Evolutionary conservation across 2,329 filamentous ascomycete genomes (phyloP).

Genomic region (Emergomyces pasteurianus): DNA sequence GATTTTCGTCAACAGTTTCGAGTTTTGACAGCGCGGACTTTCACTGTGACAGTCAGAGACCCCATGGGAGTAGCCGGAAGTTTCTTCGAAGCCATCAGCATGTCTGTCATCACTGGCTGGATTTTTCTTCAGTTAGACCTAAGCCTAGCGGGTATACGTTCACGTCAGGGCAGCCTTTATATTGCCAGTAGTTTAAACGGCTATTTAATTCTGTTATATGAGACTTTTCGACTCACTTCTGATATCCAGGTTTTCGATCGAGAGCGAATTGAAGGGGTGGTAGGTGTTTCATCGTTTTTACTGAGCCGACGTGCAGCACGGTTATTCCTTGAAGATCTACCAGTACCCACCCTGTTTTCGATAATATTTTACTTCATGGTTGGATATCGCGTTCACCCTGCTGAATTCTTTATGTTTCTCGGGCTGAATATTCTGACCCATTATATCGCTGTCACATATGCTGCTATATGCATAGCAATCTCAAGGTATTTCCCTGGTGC

Average conservation of each 20-base stretch:
- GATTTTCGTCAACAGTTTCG: conserved; percentile 50
- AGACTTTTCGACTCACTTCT: conserved; percentile 61
- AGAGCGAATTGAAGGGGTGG: conserved; percentile 60
- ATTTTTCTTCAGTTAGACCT: conserved; percentile 56
- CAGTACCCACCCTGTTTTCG: conserved; percentile 59
- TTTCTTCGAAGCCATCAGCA: conserved; percentile 55
- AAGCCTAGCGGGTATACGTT: conserved; percentile 60
- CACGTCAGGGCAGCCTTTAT: conserved; percentile 60
- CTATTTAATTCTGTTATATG: conserved; percentile 64
- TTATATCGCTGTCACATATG: conserved; percentile 61
- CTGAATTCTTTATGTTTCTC: conserved; percentile 62
- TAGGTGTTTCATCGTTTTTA: conserved; percentile 56
- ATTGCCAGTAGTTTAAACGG: conserved; percentile 60
- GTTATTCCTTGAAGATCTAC: conserved; percentile 58
- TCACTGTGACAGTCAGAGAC: conserved; percentile 63
- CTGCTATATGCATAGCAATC: conserved; percentile 54
- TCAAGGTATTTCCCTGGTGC: conserved; percentile 58
- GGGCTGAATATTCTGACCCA: conserved; percentile 56
- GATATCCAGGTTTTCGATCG: conserved; percentile 68
- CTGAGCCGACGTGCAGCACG: conserved; percentile 58
- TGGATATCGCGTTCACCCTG: conserved; percentile 52
- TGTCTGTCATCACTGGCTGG: conserved; percentile 62
- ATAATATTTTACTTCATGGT: conserved; percentile 69
- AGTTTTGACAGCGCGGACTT: conserved; percentile 56
- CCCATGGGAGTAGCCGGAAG: conserved; percentile 63